Percentiles rank a stretch among this genome's conserved stretches.
These are phyloP conservation scores for Calonectria crousiana DNA, from an alignment of 2,329 filamentous ascomycete genomes.

Conservation along the genomic window DNA sequence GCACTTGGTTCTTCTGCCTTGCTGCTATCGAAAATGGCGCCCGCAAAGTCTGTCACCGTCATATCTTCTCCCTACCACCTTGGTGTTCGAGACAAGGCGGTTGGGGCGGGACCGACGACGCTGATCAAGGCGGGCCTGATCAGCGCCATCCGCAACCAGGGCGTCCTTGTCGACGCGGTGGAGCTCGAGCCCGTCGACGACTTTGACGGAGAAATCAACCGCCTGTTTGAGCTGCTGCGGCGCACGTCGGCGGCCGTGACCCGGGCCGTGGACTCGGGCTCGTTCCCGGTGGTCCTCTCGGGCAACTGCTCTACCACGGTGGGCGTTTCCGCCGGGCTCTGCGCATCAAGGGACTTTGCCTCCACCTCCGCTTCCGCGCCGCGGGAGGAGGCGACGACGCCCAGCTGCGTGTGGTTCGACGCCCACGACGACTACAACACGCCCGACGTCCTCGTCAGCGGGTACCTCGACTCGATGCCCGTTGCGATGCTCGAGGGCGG, in stretches of 20 bases:
- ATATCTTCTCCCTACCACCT: constrained; percentile 56
- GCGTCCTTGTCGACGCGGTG: constrained; percentile 39
- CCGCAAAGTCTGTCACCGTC: constrained; percentile 45
- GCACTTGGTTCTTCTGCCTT: too few species aligned
- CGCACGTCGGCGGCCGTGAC: constrained; percentile 50
- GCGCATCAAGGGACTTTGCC: constrained; percentile 8
- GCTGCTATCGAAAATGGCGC: constrained; percentile 2
- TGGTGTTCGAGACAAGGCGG: constrained; percentile 50
- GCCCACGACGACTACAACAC: constrained; percentile 56
- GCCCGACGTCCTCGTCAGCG: constrained; percentile 38
- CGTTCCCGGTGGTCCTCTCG: constrained; percentile 54
- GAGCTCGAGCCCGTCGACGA: constrained; percentile 47
- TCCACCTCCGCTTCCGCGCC: too few species aligned
- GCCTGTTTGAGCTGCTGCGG: constrained; percentile 54
- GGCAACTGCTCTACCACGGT: constrained; percentile 54
- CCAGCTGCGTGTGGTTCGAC: constrained; percentile 56
- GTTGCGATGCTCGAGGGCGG: constrained; percentile 42
- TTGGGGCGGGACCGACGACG: constrained; percentile 52
- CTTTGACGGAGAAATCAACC: constrained; percentile 55
- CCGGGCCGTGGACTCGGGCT: constrained; percentile 37
- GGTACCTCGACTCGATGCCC: constrained; percentile 46
- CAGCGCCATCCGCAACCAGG: constrained; percentile 40
- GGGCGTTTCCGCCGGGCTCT: constrained; percentile 51
- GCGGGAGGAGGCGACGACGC: constrained; percentile 13
- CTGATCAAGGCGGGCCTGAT: constrained; percentile 47